Conservation (phyloP, 352 stramenopile species). For the Pythium sp. region DNA sequence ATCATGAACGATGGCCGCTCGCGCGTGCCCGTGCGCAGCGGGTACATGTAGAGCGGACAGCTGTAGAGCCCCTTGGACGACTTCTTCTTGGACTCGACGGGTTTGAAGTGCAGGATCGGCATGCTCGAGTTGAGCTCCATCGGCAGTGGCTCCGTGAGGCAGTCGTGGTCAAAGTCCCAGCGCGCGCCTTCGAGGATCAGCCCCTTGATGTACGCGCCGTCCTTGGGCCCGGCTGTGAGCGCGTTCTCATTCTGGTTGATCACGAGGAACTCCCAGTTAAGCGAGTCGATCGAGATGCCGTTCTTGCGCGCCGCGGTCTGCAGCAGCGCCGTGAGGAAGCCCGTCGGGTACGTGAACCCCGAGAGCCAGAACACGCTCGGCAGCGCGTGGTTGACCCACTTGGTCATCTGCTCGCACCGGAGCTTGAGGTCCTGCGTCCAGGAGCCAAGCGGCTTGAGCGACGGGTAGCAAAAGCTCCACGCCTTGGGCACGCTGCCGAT, state of each 20-base stretch:
- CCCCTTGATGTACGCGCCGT: slow-evolving; percentile 90
- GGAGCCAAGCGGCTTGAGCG: slow-evolving; percentile 89
- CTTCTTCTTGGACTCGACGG: slow-evolving; percentile 95
- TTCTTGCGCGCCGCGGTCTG: slow-evolving; percentile 94
- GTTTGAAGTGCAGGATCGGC: slow-evolving; percentile 95
- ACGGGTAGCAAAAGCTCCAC: slow-evolving; percentile 95
- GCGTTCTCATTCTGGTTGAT: slow-evolving; percentile 87
- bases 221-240: slow-evolving; percentile 79
- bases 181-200: slow-evolving; percentile 91
- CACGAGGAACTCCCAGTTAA: slow-evolving; percentile 95
- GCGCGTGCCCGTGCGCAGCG: slow-evolving; percentile 92
- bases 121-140: slow-evolving; percentile 92
- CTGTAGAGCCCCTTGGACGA: slow-evolving; percentile 89
- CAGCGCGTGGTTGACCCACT: slow-evolving; percentile 83
- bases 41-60: slow-evolving; percentile 96
- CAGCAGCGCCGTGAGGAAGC: slow-evolving; percentile 95
- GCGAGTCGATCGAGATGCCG: slow-evolving; percentile 92
- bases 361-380: slow-evolving; percentile 94
- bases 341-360: slow-evolving; percentile 96
- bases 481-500: slow-evolving; percentile 84
- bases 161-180: slow-evolving; percentile 91
- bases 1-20: slow-evolving; percentile 95
- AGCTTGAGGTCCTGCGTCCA: slow-evolving; percentile 93
- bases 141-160: slow-evolving; percentile 84
- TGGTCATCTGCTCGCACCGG: slow-evolving; percentile 88